Evolutionary conservation across 2,329 filamentous ascomycete species (phyloP).

Genomic region (Cylindrodendrum hubeiense): DNA sequence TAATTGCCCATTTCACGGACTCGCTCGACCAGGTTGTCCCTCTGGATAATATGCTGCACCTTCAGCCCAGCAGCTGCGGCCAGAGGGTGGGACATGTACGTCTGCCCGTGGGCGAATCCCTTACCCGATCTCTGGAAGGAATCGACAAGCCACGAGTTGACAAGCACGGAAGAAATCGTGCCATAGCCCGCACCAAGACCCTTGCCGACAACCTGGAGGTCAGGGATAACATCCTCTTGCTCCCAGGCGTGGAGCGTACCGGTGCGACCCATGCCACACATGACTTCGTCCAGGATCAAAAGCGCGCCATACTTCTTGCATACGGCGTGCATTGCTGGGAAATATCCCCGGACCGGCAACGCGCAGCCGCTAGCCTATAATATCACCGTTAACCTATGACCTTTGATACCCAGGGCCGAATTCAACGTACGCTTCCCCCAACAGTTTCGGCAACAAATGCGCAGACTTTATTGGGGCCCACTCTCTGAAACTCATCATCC

Average conservation of each 20-base stretch:
- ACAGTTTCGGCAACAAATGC: slow-evolving; percentile 65
- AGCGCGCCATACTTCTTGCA: slow-evolving; percentile 68
- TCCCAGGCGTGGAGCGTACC: slow-evolving; percentile 75
- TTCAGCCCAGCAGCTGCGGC: slow-evolving; percentile 43
- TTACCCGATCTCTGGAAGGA: neutral
- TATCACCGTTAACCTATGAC: neutral
- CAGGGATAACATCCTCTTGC: slow-evolving; percentile 68
- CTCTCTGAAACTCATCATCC: slow-evolving; percentile 58
- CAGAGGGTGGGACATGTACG: slow-evolving; percentile 42
- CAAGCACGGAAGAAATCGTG: slow-evolving; percentile 30
- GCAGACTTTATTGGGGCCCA: slow-evolving; percentile 60
- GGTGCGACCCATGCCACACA: slow-evolving; percentile 75
- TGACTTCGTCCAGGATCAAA: slow-evolving; percentile 71
- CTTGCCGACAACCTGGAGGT: slow-evolving; percentile 76
- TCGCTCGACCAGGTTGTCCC: slow-evolving; percentile 36
- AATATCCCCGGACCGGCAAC: slow-evolving; percentile 25
- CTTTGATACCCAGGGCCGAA: neutral
- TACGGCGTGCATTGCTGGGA: slow-evolving; percentile 60
- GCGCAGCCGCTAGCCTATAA: slow-evolving; percentile 38
- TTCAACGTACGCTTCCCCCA: slow-evolving; percentile 36
- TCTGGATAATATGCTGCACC: slow-evolving; percentile 41
- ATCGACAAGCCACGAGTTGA: slow-evolving; percentile 16
- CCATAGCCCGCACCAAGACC: slow-evolving; percentile 61
- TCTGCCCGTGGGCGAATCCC: slow-evolving; percentile 24
- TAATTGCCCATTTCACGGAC: slow-evolving; percentile 31